These are phyloP conservation scores for Plasmodium vinckei DNA, from an alignment of 169 alveolate genomes.

Conservation along the genomic window DNA sequence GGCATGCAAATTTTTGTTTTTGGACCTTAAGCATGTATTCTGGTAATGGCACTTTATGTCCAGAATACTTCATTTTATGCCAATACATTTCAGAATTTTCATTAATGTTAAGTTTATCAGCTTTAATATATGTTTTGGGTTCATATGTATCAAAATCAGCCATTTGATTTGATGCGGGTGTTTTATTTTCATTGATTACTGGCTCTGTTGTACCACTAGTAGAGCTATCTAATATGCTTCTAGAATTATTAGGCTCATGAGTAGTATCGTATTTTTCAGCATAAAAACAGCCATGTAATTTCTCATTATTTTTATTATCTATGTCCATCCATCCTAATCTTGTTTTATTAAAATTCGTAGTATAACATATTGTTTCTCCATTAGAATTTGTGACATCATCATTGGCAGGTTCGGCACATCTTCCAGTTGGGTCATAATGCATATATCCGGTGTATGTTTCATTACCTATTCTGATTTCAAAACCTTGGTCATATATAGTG, in stretches of 20 bases:
- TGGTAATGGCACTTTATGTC: conserved; percentile 34
- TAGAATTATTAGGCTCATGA: not conserved
- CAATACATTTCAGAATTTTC: conserved; percentile 46
- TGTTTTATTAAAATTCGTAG: conserved; percentile 40
- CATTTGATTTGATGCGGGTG: no score
- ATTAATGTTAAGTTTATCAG: not conserved
- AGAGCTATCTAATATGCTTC: not conserved
- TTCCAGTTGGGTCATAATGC: conserved; percentile 71
- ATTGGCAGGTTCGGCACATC: conserved; percentile 19
- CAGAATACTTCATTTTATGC: conserved; percentile 65
- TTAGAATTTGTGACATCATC: conserved; percentile 51
- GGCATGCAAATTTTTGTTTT: conserved; percentile 64
- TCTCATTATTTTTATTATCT: not conserved
- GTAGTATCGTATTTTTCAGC: not conserved
- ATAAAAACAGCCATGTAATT: not conserved
- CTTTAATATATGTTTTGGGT: conserved; percentile 8
- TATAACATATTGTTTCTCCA: conserved; percentile 69
- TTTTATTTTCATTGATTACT: no score
- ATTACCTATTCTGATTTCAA: conserved; percentile 63
- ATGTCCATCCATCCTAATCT: conserved; percentile 68
- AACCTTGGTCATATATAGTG: conserved; percentile 62
- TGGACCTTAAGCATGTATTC: not conserved
- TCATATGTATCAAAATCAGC: not conserved
- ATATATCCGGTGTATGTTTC: conserved; percentile 58
- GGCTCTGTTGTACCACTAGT: not conserved